These are phyloP conservation scores for Diaporthe vexans DNA, from an alignment of 2,329 filamentous ascomycete species.

Conservation along the genomic window DNA sequence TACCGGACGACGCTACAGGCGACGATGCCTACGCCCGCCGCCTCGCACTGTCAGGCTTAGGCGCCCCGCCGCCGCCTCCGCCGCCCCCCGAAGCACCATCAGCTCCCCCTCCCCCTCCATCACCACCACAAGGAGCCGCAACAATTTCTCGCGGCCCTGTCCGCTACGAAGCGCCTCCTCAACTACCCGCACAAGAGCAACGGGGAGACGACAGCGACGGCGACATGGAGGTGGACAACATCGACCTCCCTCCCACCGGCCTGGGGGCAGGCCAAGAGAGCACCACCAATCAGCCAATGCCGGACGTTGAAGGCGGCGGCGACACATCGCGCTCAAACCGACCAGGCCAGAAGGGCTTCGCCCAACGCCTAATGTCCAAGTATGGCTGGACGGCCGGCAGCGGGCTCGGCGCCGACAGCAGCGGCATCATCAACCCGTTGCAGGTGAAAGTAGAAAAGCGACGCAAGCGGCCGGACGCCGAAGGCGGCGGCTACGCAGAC, in stretches of 20 bases:
- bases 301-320: slow-evolving; percentile 50
- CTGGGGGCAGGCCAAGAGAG: slow-evolving; percentile 54
- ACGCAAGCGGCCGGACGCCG: slow-evolving; percentile 82
- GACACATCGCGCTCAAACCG: slow-evolving; percentile 69
- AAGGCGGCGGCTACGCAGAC: slow-evolving; percentile 82
- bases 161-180: slow-evolving; percentile 72
- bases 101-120: slow-evolving; percentile 55
- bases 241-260: slow-evolving; percentile 66
- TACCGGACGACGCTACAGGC: slow-evolving; percentile 72
- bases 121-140: slow-evolving; percentile 58
- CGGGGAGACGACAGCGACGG: slow-evolving; percentile 52
- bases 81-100: slow-evolving; percentile 48
- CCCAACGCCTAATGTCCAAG: slow-evolving; percentile 89
- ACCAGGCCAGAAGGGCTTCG: slow-evolving; percentile 88
- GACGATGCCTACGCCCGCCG: slow-evolving; percentile 79
- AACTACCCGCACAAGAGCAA: slow-evolving; percentile 59
- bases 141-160: slow-evolving; percentile 85
- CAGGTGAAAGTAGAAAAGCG: slow-evolving; percentile 88
- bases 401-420: slow-evolving; percentile 85
- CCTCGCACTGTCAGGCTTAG: slow-evolving; percentile 66
- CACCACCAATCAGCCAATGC: slow-evolving; percentile 51
- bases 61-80: slow-evolving; percentile 50
- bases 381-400: slow-evolving; percentile 93
- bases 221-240: slow-evolving; percentile 42
- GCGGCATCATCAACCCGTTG: slow-evolving; percentile 88